These are phyloP conservation scores for Trametes gibbosa DNA, from an alignment of 768 basidiomycete species.

Conservation along the genomic window DNA sequence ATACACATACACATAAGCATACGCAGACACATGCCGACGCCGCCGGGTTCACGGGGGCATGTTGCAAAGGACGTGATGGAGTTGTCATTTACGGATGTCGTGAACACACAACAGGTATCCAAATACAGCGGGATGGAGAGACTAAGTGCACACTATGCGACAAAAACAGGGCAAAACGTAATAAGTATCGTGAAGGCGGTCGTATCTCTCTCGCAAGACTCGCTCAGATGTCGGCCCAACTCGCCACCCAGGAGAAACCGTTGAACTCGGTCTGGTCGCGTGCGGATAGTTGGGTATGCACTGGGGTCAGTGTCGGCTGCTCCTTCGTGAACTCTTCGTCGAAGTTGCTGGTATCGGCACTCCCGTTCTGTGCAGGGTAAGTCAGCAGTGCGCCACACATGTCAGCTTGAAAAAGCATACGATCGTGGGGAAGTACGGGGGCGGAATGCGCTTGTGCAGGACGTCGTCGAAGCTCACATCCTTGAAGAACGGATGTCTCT, in stretches of 20 bases:
- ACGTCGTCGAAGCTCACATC: constrained; percentile 97
- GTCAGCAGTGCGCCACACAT: not conserved
- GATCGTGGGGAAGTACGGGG: constrained; percentile 96
- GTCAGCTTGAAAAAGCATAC: constrained; percentile 37
- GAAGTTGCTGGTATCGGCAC: constrained; percentile 89
- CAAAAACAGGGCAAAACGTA: constrained; percentile 21
- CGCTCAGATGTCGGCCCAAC: constrained; percentile 38
- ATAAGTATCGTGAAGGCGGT: constrained; percentile 24
- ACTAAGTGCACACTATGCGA: constrained; percentile 19
- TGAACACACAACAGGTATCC: constrained; percentile 33
- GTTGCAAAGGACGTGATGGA: constrained; percentile 4
- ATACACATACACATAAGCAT: constrained; percentile 8
- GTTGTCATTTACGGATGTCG: constrained; percentile 19
- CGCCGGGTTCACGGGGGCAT: too few species aligned
- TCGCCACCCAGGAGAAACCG: constrained; percentile 84
- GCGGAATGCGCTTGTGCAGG: constrained; percentile 94
- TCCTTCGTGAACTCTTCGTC: constrained; percentile 97
- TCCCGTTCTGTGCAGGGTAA: constrained; percentile 58
- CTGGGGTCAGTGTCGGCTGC: constrained; percentile 95
- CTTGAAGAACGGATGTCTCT: constrained; percentile 97
- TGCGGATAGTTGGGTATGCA: constrained; percentile 87
- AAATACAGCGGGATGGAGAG: constrained; percentile 23
- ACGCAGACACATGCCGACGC: not conserved
- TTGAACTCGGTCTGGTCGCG: constrained; percentile 95
- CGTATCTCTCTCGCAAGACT: constrained; percentile 14